A percentile compares a stretch with the other conserved stretches of the same genome.
Conservation (phyloP, 345 rosid species). For the Toxicodendron radicans region DNA sequence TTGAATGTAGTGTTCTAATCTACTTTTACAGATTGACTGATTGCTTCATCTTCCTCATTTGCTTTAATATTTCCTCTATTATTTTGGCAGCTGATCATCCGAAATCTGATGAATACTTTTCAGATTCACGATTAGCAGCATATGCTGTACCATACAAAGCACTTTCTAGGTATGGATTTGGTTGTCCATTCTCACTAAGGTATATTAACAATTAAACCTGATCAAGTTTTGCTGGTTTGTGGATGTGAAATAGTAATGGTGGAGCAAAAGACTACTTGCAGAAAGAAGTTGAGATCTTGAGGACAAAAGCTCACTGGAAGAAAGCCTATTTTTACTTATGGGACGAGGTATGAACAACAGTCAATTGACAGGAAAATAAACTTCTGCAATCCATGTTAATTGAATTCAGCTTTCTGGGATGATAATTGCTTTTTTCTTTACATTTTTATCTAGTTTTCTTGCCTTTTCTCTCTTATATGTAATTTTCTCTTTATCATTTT, state of each 20-base stretch:
- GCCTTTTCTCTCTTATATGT: not conserved
- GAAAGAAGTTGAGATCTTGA: conserved; percentile 85
- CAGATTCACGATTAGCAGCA: conserved; percentile 89
- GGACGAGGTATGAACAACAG: conserved; percentile 73
- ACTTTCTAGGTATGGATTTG: conserved; percentile 57
- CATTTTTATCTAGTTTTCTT: conserved; percentile 4
- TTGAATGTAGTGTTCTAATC: conserved; percentile 8
- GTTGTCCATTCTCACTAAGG: conserved; percentile 32
- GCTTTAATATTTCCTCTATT: conserved; percentile 10
- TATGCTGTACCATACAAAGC: conserved; percentile 83
- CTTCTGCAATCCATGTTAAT: conserved; percentile 8
- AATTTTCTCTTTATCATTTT: conserved; percentile 5
- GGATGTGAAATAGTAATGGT: conserved; percentile 58
- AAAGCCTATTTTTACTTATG: conserved; percentile 95
- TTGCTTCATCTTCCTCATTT: conserved; percentile 11
- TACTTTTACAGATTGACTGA: conserved; percentile 2
- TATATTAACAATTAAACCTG: conserved; percentile 24
- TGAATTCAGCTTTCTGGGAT: conserved; percentile 9
- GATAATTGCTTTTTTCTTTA: not conserved
- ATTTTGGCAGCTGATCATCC: conserved; percentile 78
- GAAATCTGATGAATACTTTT: conserved; percentile 80
- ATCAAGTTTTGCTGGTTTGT: conserved; percentile 29
- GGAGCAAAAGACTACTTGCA: conserved; percentile 69
- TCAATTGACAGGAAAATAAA: conserved; percentile 4
- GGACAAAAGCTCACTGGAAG: conserved; percentile 89